Evolutionary conservation across 2,329 filamentous ascomycete genomes (phyloP), one percentile per base, ranked within the genome.

Genomic region (Fusarium sp.): DNA sequence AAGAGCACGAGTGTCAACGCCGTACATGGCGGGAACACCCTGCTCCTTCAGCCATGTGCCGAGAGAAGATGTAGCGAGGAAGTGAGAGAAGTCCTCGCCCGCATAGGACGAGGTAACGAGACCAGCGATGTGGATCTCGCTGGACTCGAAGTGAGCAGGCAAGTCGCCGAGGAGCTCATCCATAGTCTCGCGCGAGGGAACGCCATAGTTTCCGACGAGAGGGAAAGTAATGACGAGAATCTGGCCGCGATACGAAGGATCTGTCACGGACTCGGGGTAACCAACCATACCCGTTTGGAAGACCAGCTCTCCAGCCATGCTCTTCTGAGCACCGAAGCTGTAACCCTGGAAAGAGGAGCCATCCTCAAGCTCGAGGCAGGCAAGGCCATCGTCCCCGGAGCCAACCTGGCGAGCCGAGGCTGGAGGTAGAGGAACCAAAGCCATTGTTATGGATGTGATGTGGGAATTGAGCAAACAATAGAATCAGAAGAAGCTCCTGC

Each of bases 221-320:
- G 95, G 96, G 80, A 97, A 97, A 54, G 95, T 99, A 76, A 98
- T 90, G 80, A 98, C 94, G 73, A 99, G 87, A 74, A 99, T 97
- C 83, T 99, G 95, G 66, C 92, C 92, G 49, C 92, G 90, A 81
- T 96, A 95, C 49, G 92, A 95, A 71, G 92, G 92, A 77, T 96
- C 92, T 64, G 92, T 95, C 74, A 96, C 86, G 47, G 91, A 96
- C 85, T 99, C 96, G 41, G 96, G 94, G 79, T 99, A 99, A 77
- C 96, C 96, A 74, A 98, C 96, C 94, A 98, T 97, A 81, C 96
- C 96, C 60, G 96, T 99, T 87, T 98, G 95, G 84, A 99, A 99
- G 82, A 99, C 96, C 79, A 99, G 86, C 85, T 99, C 96, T 80
- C 96, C 96, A 71, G 95, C 92, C 76, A 96, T 89, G 83, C 93